phyloP scores from a whole-genome alignment of 2,329 filamentous ascomycete species.

The Diaporthe humulicola region DNA sequence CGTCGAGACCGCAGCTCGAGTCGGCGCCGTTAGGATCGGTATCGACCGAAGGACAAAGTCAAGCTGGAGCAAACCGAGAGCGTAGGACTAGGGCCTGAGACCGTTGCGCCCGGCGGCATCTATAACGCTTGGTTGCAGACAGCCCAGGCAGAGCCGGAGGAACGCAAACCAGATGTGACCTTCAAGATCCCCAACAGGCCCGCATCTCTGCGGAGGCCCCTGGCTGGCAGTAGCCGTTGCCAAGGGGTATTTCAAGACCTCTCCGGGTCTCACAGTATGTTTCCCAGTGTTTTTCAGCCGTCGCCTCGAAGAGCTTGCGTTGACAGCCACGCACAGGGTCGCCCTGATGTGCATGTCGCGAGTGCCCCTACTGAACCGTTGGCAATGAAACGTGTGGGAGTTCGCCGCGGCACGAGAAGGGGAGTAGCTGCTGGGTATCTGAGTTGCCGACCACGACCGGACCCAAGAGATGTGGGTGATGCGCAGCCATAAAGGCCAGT shows the following conservation, averaged over 20 bases:
- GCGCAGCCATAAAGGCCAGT: neutral
- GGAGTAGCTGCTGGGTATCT: neutral
- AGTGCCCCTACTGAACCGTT: constrained; percentile 2
- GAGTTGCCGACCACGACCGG: neutral
- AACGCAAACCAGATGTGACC: neutral
- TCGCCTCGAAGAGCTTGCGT: neutral
- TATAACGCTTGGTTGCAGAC: constrained; percentile 1
- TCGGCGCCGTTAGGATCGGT: constrained; percentile 39
- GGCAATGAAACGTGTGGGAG: neutral
- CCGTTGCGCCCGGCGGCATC: neutral
- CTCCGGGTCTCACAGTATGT: neutral
- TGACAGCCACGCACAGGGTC: constrained; percentile 3
- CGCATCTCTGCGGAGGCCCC: neutral
- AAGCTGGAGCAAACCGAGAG: neutral
- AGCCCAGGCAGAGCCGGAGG: neutral
- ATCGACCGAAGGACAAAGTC: neutral
- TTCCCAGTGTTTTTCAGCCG: neutral
- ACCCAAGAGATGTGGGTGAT: neutral
- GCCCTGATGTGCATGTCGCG: neutral
- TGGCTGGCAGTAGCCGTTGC: neutral
- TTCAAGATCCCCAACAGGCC: constrained; percentile 8
- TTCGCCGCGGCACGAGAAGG: neutral
- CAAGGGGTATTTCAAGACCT: neutral
- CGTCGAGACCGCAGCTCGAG: constrained; percentile 39
- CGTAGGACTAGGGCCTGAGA: neutral